Base-by-base conservation (phyloP, 768 basidiomycete species). In the Tylopilus plumbeoviolaceoides region DNA sequence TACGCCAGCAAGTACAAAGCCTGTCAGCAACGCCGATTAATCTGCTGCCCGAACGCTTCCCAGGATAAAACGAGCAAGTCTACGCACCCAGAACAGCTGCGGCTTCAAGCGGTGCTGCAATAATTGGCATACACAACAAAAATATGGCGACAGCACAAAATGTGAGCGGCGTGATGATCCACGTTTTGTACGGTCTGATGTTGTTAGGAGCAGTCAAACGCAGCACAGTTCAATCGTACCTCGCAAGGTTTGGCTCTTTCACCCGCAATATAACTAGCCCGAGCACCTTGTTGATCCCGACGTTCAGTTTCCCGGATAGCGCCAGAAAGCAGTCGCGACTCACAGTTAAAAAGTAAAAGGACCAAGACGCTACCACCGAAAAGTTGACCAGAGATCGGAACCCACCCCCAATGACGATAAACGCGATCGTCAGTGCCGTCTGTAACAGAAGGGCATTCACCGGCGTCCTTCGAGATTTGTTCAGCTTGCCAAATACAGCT, bases 371-470 rank as follows among this genome's bases (percentile, higher is more conserved):
- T 18, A 92, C 86, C 18, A 90, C 87, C 15, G 88, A 88, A 66
- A 95, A 95, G 66, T 93, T 95, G 63, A 95, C 85, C 43, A 98
- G 71, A 11, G 86, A 84, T 51, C 89, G 77, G 63, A 98, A 98
- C 2, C 93, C 92, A 28, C 92, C 92, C 11, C 95, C 94, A 55
- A 95, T 69, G 48, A 89, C 63, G 56, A 98, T 86, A 69, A 94
- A 97, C 17, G 76, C 63, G 18, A 83, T 83, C 4, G 92, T 90
- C 47, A 98, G 74, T 3, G 62, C 68, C 1, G 88, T 80, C 65
- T 97, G 90, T 23, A 98, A 75, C 18, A 88, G 70, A 51, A 93
- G 83, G 7, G 94, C 95, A 63, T 97, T 94, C 41, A 93, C 63
- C 0, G 95, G 97, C 1, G 97, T 98, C 60, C 82, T 80, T 35